Evolutionary conservation across 2,329 filamentous ascomycete species (phyloP).

Genomic region (Emergomyces africanus): DNA sequence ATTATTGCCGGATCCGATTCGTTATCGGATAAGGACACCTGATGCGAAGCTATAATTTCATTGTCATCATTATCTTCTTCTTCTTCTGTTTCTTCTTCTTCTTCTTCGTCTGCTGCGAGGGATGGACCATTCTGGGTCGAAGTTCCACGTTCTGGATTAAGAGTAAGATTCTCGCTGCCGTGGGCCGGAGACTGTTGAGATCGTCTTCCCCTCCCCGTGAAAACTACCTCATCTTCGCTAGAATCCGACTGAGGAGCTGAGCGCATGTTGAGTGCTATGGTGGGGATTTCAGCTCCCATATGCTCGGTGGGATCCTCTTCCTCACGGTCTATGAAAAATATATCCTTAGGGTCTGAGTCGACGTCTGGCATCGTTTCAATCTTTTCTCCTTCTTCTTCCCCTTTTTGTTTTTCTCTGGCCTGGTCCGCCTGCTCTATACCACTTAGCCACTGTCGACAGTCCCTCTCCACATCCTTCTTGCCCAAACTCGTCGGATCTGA

Average conservation of each 20-base stretch:
- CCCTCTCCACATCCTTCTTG: background rate
- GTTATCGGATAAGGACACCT: background rate
- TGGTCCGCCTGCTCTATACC: background rate
- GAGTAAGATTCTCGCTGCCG: background rate
- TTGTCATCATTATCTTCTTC: background rate
- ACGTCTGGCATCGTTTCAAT: background rate
- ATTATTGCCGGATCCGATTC: background rate
- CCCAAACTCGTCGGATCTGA: background rate
- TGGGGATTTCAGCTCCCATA: background rate
- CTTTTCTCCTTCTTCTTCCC: background rate
- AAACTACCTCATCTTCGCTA: slow-evolving; percentile 50
- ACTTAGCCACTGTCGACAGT: background rate
- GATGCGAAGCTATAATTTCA: background rate
- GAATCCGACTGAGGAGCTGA: slow-evolving; percentile 34
- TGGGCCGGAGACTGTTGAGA: background rate
- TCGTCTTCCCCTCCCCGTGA: slow-evolving; percentile 21
- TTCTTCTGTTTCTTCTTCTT: background rate
- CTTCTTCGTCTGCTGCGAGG: background rate
- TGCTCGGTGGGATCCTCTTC: background rate
- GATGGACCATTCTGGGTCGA: background rate
- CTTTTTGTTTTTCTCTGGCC: background rate
- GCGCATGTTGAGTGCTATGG: background rate
- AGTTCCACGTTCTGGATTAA: background rate
- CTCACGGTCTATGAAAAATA: background rate
- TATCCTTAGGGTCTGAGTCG: background rate